phyloP scores from a whole-genome alignment of 495 filamentous ascomycete species.

The Penicillium cosmopolitanum region DNA sequence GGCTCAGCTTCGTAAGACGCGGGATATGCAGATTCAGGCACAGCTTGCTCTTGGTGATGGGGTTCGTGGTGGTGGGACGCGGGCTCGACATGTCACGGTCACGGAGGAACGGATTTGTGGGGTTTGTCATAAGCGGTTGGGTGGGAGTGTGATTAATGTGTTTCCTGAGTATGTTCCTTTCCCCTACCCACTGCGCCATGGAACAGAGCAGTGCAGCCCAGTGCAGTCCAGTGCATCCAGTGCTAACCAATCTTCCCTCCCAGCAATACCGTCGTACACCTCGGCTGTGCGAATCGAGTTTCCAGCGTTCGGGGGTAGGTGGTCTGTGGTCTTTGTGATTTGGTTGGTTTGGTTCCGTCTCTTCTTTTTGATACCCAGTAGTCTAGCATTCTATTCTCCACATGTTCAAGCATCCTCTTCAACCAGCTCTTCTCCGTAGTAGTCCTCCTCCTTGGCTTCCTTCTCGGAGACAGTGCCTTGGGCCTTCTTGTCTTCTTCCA shows the following conservation, averaged over 20 bases:
- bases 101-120: conserved; percentile 86
- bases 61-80: conserved; percentile 51
- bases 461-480: conserved; percentile 55
- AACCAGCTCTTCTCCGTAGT: conserved; percentile 79
- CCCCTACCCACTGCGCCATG: too few relatives aligned
- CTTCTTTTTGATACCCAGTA: conserved; percentile 47
- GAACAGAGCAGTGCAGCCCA: too few relatives aligned
- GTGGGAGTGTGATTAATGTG: conserved; percentile 82
- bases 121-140: conserved; percentile 90
- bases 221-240: not conserved
- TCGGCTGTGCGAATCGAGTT: conserved; percentile 70
- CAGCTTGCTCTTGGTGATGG: conserved; percentile 69
- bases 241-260: conserved; percentile 23
- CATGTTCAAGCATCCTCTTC: conserved; percentile 51
- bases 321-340: not conserved
- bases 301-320: conserved; percentile 25
- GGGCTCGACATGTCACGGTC: conserved; percentile 76
- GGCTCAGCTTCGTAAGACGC: conserved; percentile 70
- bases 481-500: conserved; percentile 82
- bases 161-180: conserved; percentile 61
- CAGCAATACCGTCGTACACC: conserved; percentile 74
- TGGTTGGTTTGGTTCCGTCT: conserved; percentile 11
- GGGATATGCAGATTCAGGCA: conserved; percentile 71
- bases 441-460: conserved; percentile 75
- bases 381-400: not conserved